Evolutionary conservation across 768 basidiomycete species (phyloP).

Genomic region (Boletus vermiculosoides): DNA sequence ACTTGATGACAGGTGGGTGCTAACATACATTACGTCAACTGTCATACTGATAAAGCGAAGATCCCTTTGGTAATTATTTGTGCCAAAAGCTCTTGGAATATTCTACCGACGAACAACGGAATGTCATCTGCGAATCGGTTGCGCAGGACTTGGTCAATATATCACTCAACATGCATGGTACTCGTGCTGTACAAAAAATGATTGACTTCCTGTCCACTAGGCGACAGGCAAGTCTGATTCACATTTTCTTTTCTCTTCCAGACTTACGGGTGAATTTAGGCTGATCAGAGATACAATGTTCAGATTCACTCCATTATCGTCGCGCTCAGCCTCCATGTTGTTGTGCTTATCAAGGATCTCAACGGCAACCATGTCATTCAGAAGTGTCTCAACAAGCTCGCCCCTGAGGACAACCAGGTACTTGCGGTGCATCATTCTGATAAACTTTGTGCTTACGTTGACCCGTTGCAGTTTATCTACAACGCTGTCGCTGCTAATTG

Average conservation of each 20-base stretch:
- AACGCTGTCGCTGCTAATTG: slow-evolving; percentile 99
- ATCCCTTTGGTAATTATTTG: slow-evolving; percentile 98
- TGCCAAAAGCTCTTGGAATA: slow-evolving; percentile 98
- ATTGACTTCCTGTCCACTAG: slow-evolving; percentile 97
- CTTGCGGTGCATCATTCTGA: slow-evolving; percentile 1
- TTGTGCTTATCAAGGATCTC: slow-evolving; percentile 97
- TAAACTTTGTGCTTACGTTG: background rate
- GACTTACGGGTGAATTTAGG: slow-evolving; percentile 60
- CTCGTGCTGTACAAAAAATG: slow-evolving; percentile 99
- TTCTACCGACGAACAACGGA: slow-evolving; percentile 96
- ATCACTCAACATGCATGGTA: slow-evolving; percentile 99
- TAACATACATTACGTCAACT: slow-evolving; percentile 1
- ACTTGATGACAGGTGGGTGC: slow-evolving; percentile 88
- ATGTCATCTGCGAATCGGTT: slow-evolving; percentile 95
- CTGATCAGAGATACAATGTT: slow-evolving; percentile 78
- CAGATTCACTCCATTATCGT: slow-evolving; percentile 97
- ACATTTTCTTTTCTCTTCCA: slow-evolving; percentile 39
- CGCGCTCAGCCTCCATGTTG: slow-evolving; percentile 95
- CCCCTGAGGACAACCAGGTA: slow-evolving; percentile 98
- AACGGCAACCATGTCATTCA: slow-evolving; percentile 98
- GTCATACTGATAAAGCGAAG: slow-evolving; percentile 37
- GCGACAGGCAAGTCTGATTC: slow-evolving; percentile 70
- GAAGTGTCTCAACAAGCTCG: slow-evolving; percentile 97
- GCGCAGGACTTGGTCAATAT: slow-evolving; percentile 97
- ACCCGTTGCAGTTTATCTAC: slow-evolving; percentile 79